A percentile compares a stretch with the other conserved stretches of the same genome.
Conservation (phyloP, 805 yeast species). For the Candida jianshihensis region DNA sequence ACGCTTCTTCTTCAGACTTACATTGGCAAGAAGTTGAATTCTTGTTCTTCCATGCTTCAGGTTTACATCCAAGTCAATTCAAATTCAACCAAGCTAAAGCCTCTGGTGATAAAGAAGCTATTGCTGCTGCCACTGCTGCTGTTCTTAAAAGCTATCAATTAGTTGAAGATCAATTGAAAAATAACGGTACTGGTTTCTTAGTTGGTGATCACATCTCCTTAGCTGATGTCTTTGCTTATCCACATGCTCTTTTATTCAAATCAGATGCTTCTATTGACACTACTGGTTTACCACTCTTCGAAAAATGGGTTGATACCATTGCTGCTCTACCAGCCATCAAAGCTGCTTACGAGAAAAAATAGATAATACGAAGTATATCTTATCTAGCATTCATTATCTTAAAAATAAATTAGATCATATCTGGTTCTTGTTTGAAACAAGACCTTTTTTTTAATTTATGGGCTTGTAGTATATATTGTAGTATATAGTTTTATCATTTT, state of each 20-base stretch:
- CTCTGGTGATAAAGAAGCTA: slow-evolving; percentile 38
- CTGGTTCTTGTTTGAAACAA: no score
- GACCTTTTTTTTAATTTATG: no score
- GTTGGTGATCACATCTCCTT: slow-evolving; percentile 53
- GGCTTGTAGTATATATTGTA: not conserved
- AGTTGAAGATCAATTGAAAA: slow-evolving; percentile 39
- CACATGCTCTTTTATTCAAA: slow-evolving; percentile 20
- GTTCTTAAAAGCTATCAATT: slow-evolving; percentile 43
- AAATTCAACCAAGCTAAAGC: slow-evolving; percentile 36
- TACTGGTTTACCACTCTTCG: slow-evolving; percentile 10
- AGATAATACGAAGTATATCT: no score
- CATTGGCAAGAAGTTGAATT: slow-evolving; percentile 49
- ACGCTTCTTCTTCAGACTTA: slow-evolving; percentile 27
- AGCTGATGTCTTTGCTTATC: slow-evolving; percentile 47
- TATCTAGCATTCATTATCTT: no score
- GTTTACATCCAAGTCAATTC: slow-evolving; percentile 56
- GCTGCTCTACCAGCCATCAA: slow-evolving; percentile 7
- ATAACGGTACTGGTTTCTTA: slow-evolving; percentile 40
- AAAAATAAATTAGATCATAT: no score
- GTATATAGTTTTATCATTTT: not conserved
- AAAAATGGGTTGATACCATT: slow-evolving; percentile 10
- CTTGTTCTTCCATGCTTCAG: slow-evolving; percentile 50
- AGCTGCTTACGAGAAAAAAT: slow-evolving; percentile 7
- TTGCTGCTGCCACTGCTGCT: slow-evolving; percentile 20
- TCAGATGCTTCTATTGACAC: slow-evolving; percentile 2